These are phyloP conservation scores for Neoboletus magnificus DNA, from an alignment of 768 basidiomycete genomes.

Conservation along the genomic window DNA sequence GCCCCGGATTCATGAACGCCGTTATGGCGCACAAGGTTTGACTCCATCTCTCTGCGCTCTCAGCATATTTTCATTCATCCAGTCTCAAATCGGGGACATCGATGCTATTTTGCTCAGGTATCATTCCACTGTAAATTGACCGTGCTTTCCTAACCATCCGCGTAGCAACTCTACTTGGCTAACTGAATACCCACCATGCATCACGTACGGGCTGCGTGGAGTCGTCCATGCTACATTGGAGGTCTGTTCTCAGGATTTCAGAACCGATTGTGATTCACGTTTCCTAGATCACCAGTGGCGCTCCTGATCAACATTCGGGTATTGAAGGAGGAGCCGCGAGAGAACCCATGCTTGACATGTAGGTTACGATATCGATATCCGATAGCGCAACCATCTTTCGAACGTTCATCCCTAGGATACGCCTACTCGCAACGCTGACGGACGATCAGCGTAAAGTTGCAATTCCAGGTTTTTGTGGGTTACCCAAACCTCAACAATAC, in stretches of 20 bases:
- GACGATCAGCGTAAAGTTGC: constrained; percentile 56
- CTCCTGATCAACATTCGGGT: constrained; percentile 89
- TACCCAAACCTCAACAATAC: not conserved
- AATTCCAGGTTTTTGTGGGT: constrained; percentile 83
- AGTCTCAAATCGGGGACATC: constrained; percentile 81
- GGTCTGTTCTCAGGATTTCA: constrained; percentile 36
- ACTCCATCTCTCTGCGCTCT: not conserved
- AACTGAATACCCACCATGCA: constrained; percentile 84
- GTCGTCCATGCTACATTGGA: constrained; percentile 86
- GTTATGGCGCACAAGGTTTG: constrained; percentile 71
- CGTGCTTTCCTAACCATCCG: not conserved
- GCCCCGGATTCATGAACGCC: constrained; percentile 77
- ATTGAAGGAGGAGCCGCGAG: constrained; percentile 84
- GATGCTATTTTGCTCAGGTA: constrained; percentile 89
- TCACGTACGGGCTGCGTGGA: constrained; percentile 92
- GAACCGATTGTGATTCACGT: not conserved
- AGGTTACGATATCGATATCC: constrained; percentile 20
- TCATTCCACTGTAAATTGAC: not conserved
- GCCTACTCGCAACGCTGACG: constrained; percentile 68
- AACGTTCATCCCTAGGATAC: constrained; percentile 50
- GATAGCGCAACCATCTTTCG: not conserved
- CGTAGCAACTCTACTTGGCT: constrained; percentile 97
- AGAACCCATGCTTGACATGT: constrained; percentile 97
- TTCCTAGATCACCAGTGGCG: constrained; percentile 60
- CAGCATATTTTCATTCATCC: constrained; percentile 3